phyloP scores from a whole-genome alignment of 2,329 filamentous ascomycete genomes.

The Peltaster fructicola region DNA sequence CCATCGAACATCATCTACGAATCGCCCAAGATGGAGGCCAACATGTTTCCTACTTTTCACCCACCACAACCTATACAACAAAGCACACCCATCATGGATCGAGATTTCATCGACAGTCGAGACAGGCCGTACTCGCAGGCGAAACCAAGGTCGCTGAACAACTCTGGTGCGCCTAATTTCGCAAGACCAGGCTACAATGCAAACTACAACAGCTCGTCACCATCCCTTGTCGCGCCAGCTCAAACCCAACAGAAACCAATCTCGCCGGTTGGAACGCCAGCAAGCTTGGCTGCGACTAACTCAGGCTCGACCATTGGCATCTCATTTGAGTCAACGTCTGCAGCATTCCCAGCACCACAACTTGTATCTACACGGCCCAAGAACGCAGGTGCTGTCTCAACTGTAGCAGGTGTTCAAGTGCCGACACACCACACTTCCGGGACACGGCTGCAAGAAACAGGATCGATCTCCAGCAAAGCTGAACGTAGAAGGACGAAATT shows the following conservation, averaged over 20 bases:
- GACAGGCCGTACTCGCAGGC: conserved; percentile 13
- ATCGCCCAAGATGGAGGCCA: conserved; percentile 4
- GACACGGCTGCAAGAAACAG: conserved; percentile 3
- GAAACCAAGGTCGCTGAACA: not conserved
- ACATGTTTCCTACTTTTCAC: conserved; percentile 3
- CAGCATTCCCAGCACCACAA: conserved; percentile 16
- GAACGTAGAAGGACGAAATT: conserved; percentile 26
- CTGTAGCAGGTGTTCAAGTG: conserved; percentile 19
- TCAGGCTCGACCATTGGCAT: conserved; percentile 14
- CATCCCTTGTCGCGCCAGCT: too few species aligned
- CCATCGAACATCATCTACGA: conserved; percentile 4
- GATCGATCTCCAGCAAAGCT: conserved; percentile 19
- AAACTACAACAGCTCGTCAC: too few species aligned
- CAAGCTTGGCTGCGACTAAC: conserved; percentile 6
- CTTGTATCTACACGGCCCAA: conserved; percentile 17
- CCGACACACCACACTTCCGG: conserved; percentile 16
- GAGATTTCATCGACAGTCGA: conserved; percentile 16
- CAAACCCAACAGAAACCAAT: conserved; percentile 1
- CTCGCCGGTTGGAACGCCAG: conserved; percentile 1
- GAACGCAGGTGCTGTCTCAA: conserved; percentile 12
- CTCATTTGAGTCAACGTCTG: conserved; percentile 14
- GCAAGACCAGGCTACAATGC: too few species aligned
- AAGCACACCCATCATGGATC: conserved; percentile 11
- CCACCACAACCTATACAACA: conserved; percentile 1
- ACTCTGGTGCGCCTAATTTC: too few species aligned